Evolutionary conservation across 345 rosid genomes (phyloP).

Genomic region (Brassica incana): DNA sequence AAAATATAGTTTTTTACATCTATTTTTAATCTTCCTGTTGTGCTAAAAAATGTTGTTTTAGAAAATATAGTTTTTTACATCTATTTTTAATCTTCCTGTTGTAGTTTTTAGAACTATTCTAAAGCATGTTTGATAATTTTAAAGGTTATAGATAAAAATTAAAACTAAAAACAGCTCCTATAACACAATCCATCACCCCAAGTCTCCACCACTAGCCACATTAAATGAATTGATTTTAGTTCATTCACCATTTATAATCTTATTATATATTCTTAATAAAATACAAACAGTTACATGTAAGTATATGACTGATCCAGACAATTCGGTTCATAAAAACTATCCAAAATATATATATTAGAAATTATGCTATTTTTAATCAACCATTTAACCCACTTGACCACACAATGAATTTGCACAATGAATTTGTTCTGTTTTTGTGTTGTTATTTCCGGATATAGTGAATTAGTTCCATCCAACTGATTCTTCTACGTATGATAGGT

Average conservation of each 20-base stretch:
- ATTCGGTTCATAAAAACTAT: too few relatives aligned
- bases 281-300: not conserved
- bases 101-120: too few relatives aligned
- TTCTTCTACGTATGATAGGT: not conserved
- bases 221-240: not conserved
- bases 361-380: not conserved
- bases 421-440: slow-evolving; percentile 6
- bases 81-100: too few relatives aligned
- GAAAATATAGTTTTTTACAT: too few relatives aligned
- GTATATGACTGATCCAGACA: not conserved
- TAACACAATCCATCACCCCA: too few relatives aligned
- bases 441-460: slow-evolving; percentile 5
- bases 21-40: too few relatives aligned
- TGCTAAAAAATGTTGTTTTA: too few relatives aligned
- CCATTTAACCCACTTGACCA: not conserved
- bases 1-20: too few relatives aligned
- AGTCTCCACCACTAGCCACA: slow-evolving; percentile 12
- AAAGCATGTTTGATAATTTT: too few relatives aligned
- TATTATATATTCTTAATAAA: not conserved
- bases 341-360: not conserved
- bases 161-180: too few relatives aligned
- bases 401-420: not conserved
- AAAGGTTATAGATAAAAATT: too few relatives aligned
- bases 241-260: not conserved
- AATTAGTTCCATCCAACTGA: not conserved